Evolutionary conservation across 768 basidiomycete genomes (phyloP).

Genomic region (Lentinula edodes): DNA sequence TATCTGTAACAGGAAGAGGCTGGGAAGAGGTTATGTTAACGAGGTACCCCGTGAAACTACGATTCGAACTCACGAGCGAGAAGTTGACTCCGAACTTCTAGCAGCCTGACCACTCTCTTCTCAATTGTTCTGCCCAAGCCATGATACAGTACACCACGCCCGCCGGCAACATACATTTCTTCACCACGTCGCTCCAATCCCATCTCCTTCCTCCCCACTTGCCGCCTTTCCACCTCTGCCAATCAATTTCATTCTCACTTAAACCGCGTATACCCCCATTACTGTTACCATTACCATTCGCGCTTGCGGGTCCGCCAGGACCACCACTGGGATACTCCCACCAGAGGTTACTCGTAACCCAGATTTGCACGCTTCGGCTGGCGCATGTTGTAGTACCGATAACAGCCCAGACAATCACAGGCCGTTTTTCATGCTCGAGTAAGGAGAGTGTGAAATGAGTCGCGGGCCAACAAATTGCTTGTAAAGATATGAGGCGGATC

Average conservation of each 20-base stretch:
- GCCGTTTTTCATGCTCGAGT: conserved; percentile 63
- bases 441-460: conserved; percentile 80
- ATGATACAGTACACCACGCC: conserved; percentile 72
- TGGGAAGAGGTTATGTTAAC: neutral
- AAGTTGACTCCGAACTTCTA: conserved; percentile 2
- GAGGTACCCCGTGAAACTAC: neutral
- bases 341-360: conserved; percentile 91
- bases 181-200: conserved; percentile 74
- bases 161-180: conserved; percentile 69
- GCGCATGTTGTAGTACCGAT: conserved; percentile 87
- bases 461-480: conserved; percentile 95
- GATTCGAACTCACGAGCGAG: neutral
- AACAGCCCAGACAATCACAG: conserved; percentile 84
- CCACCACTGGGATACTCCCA: conserved; percentile 30
- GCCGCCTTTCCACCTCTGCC: conserved; percentile 39
- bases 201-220: conserved; percentile 60
- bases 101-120: conserved; percentile 37
- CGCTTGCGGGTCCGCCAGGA: conserved; percentile 17
- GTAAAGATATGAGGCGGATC: conserved; percentile 86
- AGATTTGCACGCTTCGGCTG: conserved; percentile 82
- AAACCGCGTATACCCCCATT: conserved; percentile 10
- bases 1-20: neutral
- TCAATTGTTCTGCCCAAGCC: conserved; percentile 63
- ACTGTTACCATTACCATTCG: conserved; percentile 11
- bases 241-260: conserved; percentile 19